These are phyloP conservation scores for Umbilicaria muhlenbergii DNA, from an alignment of 495 filamentous ascomycete species.

Conservation along the genomic window DNA sequence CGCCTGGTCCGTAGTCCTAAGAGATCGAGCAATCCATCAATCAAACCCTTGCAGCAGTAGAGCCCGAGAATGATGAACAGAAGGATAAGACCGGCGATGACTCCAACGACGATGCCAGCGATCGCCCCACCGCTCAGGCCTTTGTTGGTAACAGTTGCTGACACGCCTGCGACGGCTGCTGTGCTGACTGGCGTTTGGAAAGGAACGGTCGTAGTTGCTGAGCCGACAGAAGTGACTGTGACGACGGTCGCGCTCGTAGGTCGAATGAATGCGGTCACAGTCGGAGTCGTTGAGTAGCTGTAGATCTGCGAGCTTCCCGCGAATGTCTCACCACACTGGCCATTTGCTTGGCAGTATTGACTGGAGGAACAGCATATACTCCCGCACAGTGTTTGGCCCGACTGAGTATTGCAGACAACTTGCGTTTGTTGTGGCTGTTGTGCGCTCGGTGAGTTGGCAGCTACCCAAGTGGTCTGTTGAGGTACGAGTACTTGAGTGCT, in stretches of 20 bases:
- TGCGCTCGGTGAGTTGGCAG: constrained; percentile 2
- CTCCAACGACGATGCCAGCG: constrained; percentile 86
- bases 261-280: constrained; percentile 42
- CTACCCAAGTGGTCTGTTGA: not conserved
- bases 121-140: constrained; percentile 72
- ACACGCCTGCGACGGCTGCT: constrained; percentile 30
- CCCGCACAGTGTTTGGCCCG: constrained; percentile 55
- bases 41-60: constrained; percentile 50
- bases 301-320: constrained; percentile 21
- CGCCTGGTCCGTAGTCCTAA: constrained; percentile 42
- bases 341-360: constrained; percentile 44
- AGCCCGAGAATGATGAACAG: constrained; percentile 61
- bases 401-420: constrained; percentile 37
- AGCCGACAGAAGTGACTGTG: constrained; percentile 37
- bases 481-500: constrained; percentile 16
- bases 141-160: constrained; percentile 21
- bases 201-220: constrained; percentile 40
- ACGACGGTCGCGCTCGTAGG: constrained; percentile 48
- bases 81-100: constrained; percentile 57
- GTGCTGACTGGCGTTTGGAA: constrained; percentile 43
- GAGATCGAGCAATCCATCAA: constrained; percentile 47
- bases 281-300: constrained; percentile 19
- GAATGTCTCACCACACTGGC: constrained; percentile 31
- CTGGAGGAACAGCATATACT: constrained; percentile 55
- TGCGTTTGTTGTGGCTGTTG: constrained; percentile 23